Percentiles rank a stretch among this genome's conserved stretches.
These are phyloP conservation scores for Triticum monococcum DNA, from an alignment of 176 grass and related monocot species.

Conservation along the genomic window DNA sequence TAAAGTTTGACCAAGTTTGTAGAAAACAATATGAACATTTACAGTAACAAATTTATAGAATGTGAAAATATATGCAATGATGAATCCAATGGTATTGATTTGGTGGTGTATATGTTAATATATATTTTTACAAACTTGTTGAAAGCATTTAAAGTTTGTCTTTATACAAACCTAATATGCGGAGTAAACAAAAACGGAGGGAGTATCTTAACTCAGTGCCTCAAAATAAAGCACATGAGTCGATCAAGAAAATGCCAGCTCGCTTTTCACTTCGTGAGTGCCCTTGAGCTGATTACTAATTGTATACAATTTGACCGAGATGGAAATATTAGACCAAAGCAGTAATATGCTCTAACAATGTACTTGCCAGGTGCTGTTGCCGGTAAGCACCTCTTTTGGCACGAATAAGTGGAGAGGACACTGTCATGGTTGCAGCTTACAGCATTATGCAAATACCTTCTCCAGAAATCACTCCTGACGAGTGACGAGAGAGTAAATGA, in stretches of 20 bases:
- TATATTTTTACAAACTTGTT: background rate
- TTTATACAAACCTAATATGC: too few relatives aligned
- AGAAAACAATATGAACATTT: too few relatives aligned
- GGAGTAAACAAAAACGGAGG: too few relatives aligned
- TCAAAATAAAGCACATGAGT: slow-evolving; percentile 42
- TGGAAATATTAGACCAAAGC: background rate
- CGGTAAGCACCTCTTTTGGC: background rate
- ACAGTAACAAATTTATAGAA: too few relatives aligned
- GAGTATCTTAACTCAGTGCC: slow-evolving; percentile 37
- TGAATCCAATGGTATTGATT: too few relatives aligned
- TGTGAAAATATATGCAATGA: too few relatives aligned
- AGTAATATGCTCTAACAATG: background rate
- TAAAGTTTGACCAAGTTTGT: too few relatives aligned
- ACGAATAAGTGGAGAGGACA: background rate
- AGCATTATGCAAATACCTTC: background rate
- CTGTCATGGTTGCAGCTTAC: background rate
- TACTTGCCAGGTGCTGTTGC: background rate
- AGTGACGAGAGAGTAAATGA: slow-evolving; percentile 4
- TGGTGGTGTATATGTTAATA: too few relatives aligned
- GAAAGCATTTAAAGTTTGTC: too few relatives aligned
- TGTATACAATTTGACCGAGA: background rate
- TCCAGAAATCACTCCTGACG: slow-evolving; percentile 6
- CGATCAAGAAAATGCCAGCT: slow-evolving; percentile 32
- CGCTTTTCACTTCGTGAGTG: slow-evolving; percentile 44
- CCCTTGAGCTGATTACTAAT: slow-evolving; percentile 46